These are phyloP conservation scores for Lantana camara DNA, from an alignment of 257 asterid species.

Conservation along the genomic window DNA sequence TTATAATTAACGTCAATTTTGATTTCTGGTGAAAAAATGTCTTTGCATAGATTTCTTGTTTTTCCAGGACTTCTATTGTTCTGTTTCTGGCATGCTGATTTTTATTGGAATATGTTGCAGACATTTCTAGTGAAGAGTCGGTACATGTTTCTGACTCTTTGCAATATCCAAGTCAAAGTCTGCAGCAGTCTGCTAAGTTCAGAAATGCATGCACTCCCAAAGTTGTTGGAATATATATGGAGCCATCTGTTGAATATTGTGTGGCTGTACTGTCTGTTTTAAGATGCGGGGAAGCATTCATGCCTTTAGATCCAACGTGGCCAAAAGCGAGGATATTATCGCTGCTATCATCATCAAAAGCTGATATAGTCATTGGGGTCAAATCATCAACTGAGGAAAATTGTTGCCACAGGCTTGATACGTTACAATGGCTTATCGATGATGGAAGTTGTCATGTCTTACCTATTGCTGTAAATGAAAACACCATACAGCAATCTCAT, in stretches of 20 bases:
- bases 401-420: constrained; percentile 64
- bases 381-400: constrained; percentile 41
- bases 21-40: constrained; percentile 6
- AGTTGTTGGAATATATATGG: constrained; percentile 77
- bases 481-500: constrained; percentile 33
- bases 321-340: constrained; percentile 71
- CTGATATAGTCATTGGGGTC: constrained; percentile 63
- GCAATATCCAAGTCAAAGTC: constrained; percentile 30
- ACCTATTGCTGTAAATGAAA: constrained; percentile 45
- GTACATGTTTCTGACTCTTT: constrained; percentile 27
- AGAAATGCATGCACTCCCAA: constrained; percentile 47
- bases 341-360: constrained; percentile 56
- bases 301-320: constrained; percentile 95
- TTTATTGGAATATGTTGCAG: constrained; percentile 34
- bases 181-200: constrained; percentile 25
- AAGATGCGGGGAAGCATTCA: constrained; percentile 90
- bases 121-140: constrained; percentile 21
- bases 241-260: constrained; percentile 86
- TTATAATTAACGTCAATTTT: background rate
- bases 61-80: constrained; percentile 8
- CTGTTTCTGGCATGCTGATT: constrained; percentile 4
- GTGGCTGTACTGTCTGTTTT: constrained; percentile 77
- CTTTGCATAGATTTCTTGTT: background rate
- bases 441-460: constrained; percentile 54
- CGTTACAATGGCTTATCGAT: constrained; percentile 62